phyloP scores from a whole-genome alignment of 805 yeast genomes.

The Wickerhamomyces alni region DNA sequence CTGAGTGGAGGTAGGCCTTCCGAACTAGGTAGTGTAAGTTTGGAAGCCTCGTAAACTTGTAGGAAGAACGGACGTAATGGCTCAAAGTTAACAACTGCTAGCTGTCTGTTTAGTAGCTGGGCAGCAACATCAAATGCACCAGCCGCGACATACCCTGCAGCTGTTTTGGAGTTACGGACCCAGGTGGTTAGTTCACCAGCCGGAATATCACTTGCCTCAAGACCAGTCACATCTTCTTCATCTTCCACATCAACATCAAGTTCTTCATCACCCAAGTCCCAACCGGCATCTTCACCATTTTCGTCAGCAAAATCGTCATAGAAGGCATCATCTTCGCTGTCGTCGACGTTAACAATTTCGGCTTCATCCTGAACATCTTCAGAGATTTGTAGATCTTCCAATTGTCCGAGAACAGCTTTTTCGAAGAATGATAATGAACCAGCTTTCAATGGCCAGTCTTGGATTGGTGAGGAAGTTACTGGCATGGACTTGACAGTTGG shows the following conservation, averaged over 20 bases:
- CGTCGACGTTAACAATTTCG: neutral
- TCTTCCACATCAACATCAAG: conserved; percentile 64
- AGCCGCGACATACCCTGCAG: conserved; percentile 91
- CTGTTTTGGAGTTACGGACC: conserved; percentile 83
- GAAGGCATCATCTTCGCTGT: neutral
- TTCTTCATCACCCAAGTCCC: conserved; percentile 80
- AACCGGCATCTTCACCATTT: conserved; percentile 58
- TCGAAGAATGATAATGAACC: conserved; percentile 78
- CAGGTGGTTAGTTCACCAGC: conserved; percentile 62
- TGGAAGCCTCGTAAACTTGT: conserved; percentile 77
- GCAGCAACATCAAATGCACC: conserved; percentile 97
- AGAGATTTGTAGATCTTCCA: conserved; percentile 56
- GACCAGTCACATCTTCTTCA: conserved; percentile 38
- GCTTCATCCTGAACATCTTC: conserved; percentile 29
- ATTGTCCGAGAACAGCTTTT: conserved; percentile 71
- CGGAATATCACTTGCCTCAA: conserved; percentile 23
- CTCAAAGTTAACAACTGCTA: conserved; percentile 80
- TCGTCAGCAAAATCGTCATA: conserved; percentile 31
- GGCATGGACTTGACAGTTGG: conserved; percentile 43
- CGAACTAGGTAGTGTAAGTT: conserved; percentile 63
- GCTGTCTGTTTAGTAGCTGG: conserved; percentile 82
- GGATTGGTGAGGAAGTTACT: conserved; percentile 35
- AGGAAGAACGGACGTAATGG: conserved; percentile 80
- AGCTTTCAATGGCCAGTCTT: conserved; percentile 79
- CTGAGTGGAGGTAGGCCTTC: conserved; percentile 68